Percentiles rank a stretch among this genome's conserved stretches.
These are phyloP conservation scores for Lodderomyces jiufengensis DNA, from an alignment of 1,139 yeast species.

Conservation along the genomic window DNA sequence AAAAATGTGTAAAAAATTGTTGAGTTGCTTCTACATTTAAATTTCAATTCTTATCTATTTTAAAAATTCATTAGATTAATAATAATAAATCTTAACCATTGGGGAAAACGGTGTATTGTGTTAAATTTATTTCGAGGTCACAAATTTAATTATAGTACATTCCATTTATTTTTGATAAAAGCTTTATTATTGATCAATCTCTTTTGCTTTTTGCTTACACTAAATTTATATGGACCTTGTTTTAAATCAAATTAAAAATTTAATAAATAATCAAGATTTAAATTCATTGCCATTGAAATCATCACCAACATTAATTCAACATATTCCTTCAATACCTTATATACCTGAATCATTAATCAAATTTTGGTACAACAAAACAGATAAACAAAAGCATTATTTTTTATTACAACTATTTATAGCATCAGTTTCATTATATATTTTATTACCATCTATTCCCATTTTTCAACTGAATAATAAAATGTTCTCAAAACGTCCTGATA, in stretches of 20 bases:
- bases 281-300: background rate
- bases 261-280: conserved; percentile 12
- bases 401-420: conserved; percentile 13
- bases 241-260: conserved; percentile 11
- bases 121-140: too few relatives aligned
- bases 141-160: too few relatives aligned
- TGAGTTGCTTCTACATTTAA: too few relatives aligned
- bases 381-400: conserved; percentile 9
- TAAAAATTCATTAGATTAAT: too few relatives aligned
- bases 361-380: conserved; percentile 12
- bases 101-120: too few relatives aligned
- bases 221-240: conserved; percentile 9
- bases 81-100: too few relatives aligned
- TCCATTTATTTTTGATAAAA: too few relatives aligned
- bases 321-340: conserved; percentile 2
- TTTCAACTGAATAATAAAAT: conserved; percentile 16
- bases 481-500: conserved; percentile 63
- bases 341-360: conserved; percentile 9
- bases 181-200: too few relatives aligned
- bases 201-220: too few relatives aligned
- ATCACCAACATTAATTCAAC: conserved; percentile 1
- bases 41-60: too few relatives aligned
- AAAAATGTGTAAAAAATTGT: too few relatives aligned
- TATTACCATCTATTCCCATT: conserved; percentile 20
- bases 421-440: conserved; percentile 18